phyloP scores from a whole-genome alignment of 179 eudicot genomes.

The Nepenthes alata region DNA sequence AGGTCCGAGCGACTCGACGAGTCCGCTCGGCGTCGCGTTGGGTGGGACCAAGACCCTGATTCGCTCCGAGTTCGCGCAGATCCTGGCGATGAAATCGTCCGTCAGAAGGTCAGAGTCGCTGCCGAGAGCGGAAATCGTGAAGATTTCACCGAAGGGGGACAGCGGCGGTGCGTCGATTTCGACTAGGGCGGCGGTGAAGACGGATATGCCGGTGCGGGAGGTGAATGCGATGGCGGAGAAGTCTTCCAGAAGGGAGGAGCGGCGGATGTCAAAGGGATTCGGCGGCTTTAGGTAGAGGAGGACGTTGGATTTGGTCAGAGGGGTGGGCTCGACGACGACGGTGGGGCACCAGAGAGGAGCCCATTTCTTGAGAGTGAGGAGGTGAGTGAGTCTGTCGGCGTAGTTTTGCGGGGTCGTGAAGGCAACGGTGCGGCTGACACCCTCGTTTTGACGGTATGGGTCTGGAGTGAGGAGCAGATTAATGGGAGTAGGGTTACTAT shows the following conservation, averaged over 20 bases:
- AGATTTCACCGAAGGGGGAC: slow-evolving; percentile 18
- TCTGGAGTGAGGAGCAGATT: neutral
- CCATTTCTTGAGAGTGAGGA: slow-evolving; percentile 42
- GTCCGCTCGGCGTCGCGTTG: slow-evolving; percentile 43
- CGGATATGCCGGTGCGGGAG: slow-evolving; percentile 49
- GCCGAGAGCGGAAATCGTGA: slow-evolving; percentile 60
- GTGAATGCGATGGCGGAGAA: slow-evolving; percentile 70
- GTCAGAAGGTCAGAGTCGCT: slow-evolving; percentile 52
- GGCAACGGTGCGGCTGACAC: slow-evolving; percentile 29
- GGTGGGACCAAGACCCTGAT: slow-evolving; percentile 43
- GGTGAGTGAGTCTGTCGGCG: slow-evolving; percentile 48
- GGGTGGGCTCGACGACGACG: slow-evolving; percentile 43
- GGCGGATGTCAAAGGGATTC: slow-evolving; percentile 3
- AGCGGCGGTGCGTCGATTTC: slow-evolving; percentile 13
- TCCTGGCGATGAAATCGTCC: slow-evolving; percentile 16
- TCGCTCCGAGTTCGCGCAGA: slow-evolving; percentile 25
- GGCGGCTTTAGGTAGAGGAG: slow-evolving; percentile 26
- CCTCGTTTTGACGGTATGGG: slow-evolving; percentile 1
- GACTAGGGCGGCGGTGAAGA: slow-evolving; percentile 26
- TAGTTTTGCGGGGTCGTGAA: slow-evolving; percentile 75
- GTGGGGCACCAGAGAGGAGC: slow-evolving; percentile 67
- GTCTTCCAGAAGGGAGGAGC: slow-evolving; percentile 18
- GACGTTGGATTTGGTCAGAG: slow-evolving; percentile 29
- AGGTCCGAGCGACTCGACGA: slow-evolving; percentile 44
- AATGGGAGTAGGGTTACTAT: no score